Evolutionary conservation across 495 filamentous ascomycete species (phyloP), one percentile per base, ranked within the genome.

Genomic region (Xylaria palmicola): DNA sequence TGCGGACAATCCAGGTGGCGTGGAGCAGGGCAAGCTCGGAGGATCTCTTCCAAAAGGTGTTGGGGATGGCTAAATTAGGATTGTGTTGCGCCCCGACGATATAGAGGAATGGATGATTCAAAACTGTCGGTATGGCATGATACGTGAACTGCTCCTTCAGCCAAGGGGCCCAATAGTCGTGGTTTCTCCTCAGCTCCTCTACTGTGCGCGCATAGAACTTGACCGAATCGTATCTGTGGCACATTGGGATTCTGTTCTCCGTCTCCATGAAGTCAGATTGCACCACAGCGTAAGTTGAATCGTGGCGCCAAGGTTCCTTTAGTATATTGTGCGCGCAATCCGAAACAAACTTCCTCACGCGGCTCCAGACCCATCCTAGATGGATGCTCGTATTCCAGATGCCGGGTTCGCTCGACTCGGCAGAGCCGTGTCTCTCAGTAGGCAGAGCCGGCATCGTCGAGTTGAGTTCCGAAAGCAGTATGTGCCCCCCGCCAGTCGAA

Each of bases 31-130:
- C 77, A 7, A 78, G 62, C 62, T 80, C 77, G 0, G 77, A 80
- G 2, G 76, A 79, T 19, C 77, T 58, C 40, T 75, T 70, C 77
- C 77, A 80, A 52, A 80, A 80, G 20, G 73, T 73, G 43, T 80
- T 80, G 0, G 77, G 77, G 27, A 80, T 80, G 0, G 76, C 73
- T 8, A 80, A 65, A 54, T 79, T 80, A 24, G 74, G 68, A 27
- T 80, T 80, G 56, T 77, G 70, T 58, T 79, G 76, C 13, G 77
- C 77, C 9, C 75, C 76, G 40, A 79, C 72, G 27, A 80, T 80
- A 61, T 80, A 80, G 12, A 80, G 73, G 50, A 80, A 80, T 0
- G 77, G 77, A 17, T 80, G 77, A 49, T 80, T 80, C 20, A 80
- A 49, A 10, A 80, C 74, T 2, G 77, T 78, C 27, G 76, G 57